Evolutionary conservation across 208 protist species (phyloP), one percentile per base, ranked within the genome.

Genomic region (Wallacemonas sp.): DNA sequence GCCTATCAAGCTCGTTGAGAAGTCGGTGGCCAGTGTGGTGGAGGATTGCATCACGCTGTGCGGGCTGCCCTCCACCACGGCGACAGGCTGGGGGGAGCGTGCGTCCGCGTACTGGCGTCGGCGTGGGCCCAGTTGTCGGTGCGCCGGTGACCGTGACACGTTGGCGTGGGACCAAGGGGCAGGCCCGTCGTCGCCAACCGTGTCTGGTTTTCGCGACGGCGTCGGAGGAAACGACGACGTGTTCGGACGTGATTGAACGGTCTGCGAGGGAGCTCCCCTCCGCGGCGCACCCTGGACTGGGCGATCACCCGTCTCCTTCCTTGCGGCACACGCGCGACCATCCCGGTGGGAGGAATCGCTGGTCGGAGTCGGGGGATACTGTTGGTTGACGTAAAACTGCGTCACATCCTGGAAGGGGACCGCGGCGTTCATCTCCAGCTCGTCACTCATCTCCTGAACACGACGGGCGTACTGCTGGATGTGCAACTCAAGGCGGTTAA

Each of bases 1-100:
- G 1, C 72, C 47, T 33, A 73, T 42, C 9, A 83, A 47, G 19
- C 72, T 60, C 12, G 68, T 83, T 1, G 60, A 66, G 26, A 70
- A 83, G 28, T 73, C 68, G 1, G 54, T 27, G 1, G 61, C 60
- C 1, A 58, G 51, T 14, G 51, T 58, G 28, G 51, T 58, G 17
- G 51, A 30, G n/a, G 51, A 58, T 14, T 19, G 26, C 30, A 33
- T 15, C 51, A 38, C 51, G 24, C 51, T 58, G 0, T 58, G 51
- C 31, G 51, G 51, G 51, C 51, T 58, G 8, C 30, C 51, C 0
- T 58, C 51, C 8, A 26, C 41, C 30, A 24, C 11, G 4, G 51
- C 4, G 11, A 8, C 26, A 5, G 47, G 11, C 11, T 33, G 51
- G 0, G 51, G 30, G 8, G 26, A 12, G 1, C 26, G 9, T 5